Conservation (phyloP, 257 asterid genomes). For the Solanum peruvianum region DNA sequence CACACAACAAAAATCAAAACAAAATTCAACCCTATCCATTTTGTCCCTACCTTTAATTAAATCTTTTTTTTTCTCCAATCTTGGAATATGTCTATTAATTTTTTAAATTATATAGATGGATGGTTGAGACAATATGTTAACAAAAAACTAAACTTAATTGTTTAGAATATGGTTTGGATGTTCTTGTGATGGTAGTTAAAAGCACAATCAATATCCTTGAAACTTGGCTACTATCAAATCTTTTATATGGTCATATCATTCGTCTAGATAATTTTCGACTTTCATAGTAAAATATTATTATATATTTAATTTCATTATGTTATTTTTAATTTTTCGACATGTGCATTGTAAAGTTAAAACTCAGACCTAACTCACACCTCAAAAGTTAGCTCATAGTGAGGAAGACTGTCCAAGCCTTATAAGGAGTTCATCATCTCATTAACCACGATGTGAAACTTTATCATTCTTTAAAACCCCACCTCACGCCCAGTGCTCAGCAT, state of each 20-base stretch:
- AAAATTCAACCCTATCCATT: background rate
- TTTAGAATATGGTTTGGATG: background rate
- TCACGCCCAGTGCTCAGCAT: too few relatives aligned
- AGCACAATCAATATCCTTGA: background rate
- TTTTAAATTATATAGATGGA: background rate
- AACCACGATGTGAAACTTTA: too few relatives aligned
- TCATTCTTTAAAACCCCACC: too few relatives aligned
- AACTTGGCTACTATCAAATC: background rate
- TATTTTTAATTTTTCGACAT: background rate
- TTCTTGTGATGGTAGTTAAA: background rate
- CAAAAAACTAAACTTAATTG: background rate
- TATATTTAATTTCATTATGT: background rate
- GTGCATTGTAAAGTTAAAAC: background rate
- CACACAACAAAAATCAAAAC: background rate
- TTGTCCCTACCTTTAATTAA: background rate
- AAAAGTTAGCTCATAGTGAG: too few relatives aligned
- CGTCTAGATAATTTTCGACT: background rate
- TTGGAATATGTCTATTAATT: background rate
- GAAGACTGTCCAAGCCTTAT: too few relatives aligned
- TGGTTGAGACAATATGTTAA: background rate
- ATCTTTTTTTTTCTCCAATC: background rate
- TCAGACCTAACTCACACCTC: too few relatives aligned
- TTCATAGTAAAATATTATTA: background rate
- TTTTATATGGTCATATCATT: background rate
- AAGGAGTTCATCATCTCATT: too few relatives aligned